Evolutionary conservation across 805 yeast species (phyloP), one percentile per base, ranked within the genome.

Genomic region (Clavispora fructus): DNA sequence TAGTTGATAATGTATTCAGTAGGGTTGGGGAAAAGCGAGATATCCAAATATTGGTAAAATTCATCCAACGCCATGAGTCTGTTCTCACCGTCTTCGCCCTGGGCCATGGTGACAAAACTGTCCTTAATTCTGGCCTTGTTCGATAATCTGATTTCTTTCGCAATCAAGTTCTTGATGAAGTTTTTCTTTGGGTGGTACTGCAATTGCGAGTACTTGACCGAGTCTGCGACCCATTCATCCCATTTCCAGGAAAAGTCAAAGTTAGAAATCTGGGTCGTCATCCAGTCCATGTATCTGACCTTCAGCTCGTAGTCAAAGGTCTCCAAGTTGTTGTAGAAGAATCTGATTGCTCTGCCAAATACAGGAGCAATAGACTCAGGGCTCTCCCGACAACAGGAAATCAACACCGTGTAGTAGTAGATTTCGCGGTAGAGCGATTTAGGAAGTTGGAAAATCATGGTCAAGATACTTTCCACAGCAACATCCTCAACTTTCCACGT

Each of bases 211-310:
- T 71, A 74, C 40, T 62, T 63, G n/a, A 61, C 56, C 0, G 83
- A 74, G 56, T 83, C 87, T 2, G 64, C 67, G 26, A 76, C 79
- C 99, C 99, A 94, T 64, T 91, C 98, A 52, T 79, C 81, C 99
- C 99, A 94, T 61, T 90, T 89, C 99, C 99, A 94, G 32, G 91
- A 87, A 67, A 88, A 94, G 47, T 86, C 90, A 64, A 92, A 94
- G 62, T 92, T 94, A 58, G 95, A 86, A 63, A 94, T 79, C 66
- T 94, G 99, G 46, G 87, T 83, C 1, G 95, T 77, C 72, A 95
- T 83, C 98, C 98, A 94, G 64, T 87, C 92, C 57, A 88, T 71
- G 54, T 80, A 86, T 49, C 91, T 73, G 49, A 80, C 74, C 52
- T 82, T 77, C 44, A 87, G 69, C 64, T 90, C 97, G 33, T 55